Percentiles rank a stretch among this genome's conserved stretches.
Evolutionary conservation across 768 basidiomycete species (phyloP).

Genomic region (Lactarius hatsudake): DNA sequence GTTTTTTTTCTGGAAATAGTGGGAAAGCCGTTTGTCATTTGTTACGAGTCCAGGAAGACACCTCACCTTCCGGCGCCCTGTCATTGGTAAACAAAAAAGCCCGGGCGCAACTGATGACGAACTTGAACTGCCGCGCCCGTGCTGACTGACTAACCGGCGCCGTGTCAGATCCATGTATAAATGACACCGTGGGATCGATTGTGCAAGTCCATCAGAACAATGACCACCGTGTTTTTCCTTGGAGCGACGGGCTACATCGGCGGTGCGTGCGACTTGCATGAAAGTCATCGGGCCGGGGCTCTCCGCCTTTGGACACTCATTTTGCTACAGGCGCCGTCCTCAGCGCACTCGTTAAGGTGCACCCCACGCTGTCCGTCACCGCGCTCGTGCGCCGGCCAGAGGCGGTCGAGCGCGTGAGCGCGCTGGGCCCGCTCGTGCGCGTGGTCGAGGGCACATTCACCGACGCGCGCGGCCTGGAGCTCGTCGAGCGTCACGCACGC

Average conservation of each 20-base stretch:
- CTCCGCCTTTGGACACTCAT: not conserved
- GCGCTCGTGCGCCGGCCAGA: constrained; percentile 8
- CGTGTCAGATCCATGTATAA: not conserved
- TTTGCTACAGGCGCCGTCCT: too few relatives aligned
- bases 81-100: not conserved
- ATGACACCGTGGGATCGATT: not conserved
- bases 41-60: too few relatives aligned
- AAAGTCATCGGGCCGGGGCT: not conserved
- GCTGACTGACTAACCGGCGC: not conserved
- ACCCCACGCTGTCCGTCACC: not conserved
- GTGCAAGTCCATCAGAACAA: not conserved
- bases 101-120: not conserved
- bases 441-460: too few relatives aligned
- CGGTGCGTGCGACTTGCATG: not conserved
- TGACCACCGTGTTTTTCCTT: not conserved
- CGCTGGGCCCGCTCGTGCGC: too few relatives aligned
- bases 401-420: not conserved
- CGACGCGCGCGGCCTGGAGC: too few relatives aligned
- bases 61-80: not conserved
- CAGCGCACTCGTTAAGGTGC: not conserved
- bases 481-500: too few relatives aligned
- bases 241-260: not conserved
- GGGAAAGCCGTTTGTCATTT: too few relatives aligned
- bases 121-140: not conserved
- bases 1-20: not conserved